phyloP scores from a whole-genome alignment of 306 rosid genomes.

The Cicer arietinum region DNA sequence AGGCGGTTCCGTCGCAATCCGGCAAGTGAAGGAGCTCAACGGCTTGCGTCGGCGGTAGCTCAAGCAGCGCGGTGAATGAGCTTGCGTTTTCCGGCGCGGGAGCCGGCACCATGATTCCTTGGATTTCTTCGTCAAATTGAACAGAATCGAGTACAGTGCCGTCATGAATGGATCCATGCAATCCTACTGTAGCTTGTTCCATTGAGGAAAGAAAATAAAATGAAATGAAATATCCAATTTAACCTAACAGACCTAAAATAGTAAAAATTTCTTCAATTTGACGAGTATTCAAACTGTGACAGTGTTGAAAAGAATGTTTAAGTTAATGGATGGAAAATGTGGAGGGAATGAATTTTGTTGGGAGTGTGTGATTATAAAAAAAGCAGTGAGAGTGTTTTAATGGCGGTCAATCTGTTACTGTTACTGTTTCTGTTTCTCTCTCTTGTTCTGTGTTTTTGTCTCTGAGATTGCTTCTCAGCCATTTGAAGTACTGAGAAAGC shows the following conservation, averaged over 20 bases:
- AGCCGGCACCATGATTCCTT: slow-evolving; percentile 64
- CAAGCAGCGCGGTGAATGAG: slow-evolving; percentile 91
- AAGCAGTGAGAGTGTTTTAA: slow-evolving; percentile 51
- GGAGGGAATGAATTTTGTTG: not conserved
- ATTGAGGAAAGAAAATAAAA: slow-evolving; percentile 38
- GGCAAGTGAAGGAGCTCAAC: slow-evolving; percentile 85
- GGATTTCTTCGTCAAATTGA: slow-evolving; percentile 87
- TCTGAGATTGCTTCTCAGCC: slow-evolving; percentile 55
- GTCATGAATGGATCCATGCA: slow-evolving; percentile 62
- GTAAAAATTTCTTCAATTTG: slow-evolving; percentile 37
- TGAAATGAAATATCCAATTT: slow-evolving; percentile 21
- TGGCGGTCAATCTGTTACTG: slow-evolving; percentile 59
- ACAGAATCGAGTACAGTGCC: slow-evolving; percentile 67
- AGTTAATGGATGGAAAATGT: not conserved
- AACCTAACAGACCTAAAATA: slow-evolving; percentile 35
- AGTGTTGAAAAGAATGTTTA: slow-evolving; percentile 18
- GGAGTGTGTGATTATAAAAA: not conserved
- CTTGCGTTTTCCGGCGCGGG: slow-evolving; percentile 77
- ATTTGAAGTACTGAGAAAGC: slow-evolving; percentile 76
- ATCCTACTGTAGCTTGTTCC: slow-evolving; percentile 61
- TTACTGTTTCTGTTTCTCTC: not conserved
- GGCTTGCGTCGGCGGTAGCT: slow-evolving; percentile 84
- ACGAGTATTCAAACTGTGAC: slow-evolving; percentile 24
- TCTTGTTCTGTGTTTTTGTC: slow-evolving; percentile 46
- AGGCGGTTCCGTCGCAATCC: slow-evolving; percentile 39